Evolutionary conservation across 148 eudicot species (phyloP).

Genomic region (Selenicereus undatus): DNA sequence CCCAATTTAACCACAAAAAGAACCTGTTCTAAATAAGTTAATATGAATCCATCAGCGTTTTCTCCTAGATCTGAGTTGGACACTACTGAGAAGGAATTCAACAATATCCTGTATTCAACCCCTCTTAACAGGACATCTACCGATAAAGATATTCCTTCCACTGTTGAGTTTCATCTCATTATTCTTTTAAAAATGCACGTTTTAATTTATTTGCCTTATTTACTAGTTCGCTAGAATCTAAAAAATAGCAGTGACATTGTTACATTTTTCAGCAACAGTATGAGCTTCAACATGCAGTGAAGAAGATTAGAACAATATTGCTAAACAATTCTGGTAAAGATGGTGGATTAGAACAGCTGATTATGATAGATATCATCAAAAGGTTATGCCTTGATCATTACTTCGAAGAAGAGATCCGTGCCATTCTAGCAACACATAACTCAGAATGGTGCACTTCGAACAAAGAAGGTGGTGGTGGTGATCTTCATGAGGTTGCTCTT

Average conservation of each 20-base stretch:
- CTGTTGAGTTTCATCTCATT: not conserved
- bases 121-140: not conserved
- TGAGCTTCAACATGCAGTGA: constrained; percentile 1
- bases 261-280: not conserved
- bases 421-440: constrained; percentile 13
- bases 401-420: constrained; percentile 37
- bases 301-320: constrained; percentile 10
- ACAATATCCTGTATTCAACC: not conserved
- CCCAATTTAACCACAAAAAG: too few relatives aligned
- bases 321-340: not conserved
- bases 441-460: not conserved
- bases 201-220: not conserved
- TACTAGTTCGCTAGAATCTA: not conserved
- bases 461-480: not conserved
- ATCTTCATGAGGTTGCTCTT: constrained; percentile 38
- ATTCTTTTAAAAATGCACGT: too few relatives aligned
- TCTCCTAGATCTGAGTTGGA: not conserved
- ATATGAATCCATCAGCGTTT: not conserved
- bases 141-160: not conserved
- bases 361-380: constrained; percentile 19
- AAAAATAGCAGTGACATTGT: not conserved
- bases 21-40: too few relatives aligned
- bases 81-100: not conserved
- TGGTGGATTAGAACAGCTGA: constrained; percentile 8
- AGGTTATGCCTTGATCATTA: constrained; percentile 32